Conservation (phyloP, 371 early-diverging fungal genomes). For the Circinella umbellata region DNA sequence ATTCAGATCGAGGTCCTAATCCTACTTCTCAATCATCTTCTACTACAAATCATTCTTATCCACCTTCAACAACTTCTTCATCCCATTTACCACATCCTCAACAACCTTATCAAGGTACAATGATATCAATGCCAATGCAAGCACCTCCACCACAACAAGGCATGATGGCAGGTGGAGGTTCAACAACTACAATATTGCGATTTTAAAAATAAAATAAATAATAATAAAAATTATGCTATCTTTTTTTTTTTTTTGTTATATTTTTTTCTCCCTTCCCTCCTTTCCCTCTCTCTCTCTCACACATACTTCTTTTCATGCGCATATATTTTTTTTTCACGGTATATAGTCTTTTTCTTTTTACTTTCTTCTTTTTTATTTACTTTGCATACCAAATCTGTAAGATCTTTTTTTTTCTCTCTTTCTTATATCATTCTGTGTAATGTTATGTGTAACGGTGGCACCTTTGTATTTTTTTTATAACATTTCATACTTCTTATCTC, state of each 20-base stretch:
- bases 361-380: neutral
- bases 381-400: neutral
- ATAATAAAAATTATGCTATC: neutral
- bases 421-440: no score
- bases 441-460: no score
- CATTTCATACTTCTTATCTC: no score
- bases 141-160: neutral
- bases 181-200: neutral
- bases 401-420: neutral
- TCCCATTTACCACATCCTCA: neutral
- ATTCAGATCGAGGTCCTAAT: neutral
- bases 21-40: neutral
- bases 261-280: neutral
- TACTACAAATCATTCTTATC: neutral
- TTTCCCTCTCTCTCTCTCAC: neutral
- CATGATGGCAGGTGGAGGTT: constrained; percentile 5
- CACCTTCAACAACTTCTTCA: no score
- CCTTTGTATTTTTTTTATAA: no score
- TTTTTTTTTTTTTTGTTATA: neutral
- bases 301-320: no score
- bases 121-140: neutral
- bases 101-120: neutral
- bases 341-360: neutral
- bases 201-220: neutral
- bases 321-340: neutral